Evolutionary conservation across 345 rosid genomes (phyloP), one percentile per base, ranked within the genome.

Genomic region (Cardamine occulta): DNA sequence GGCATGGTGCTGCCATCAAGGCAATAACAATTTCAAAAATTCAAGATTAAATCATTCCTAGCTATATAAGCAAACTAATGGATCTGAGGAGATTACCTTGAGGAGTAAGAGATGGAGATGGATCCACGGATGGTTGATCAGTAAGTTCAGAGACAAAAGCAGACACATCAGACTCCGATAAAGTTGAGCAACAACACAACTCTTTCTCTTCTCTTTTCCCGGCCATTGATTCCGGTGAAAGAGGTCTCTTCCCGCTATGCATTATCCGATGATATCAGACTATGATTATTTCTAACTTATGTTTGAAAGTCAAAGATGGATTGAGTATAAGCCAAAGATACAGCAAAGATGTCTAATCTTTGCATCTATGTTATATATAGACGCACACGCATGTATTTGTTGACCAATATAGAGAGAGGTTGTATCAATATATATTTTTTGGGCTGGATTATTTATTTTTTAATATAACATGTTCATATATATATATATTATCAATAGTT

Each of bases 131-230:
- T n/a, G 70, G 73, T 23, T 76, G 69, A 40, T 61, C 66, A 63
- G 75, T 76, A 44, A 76, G 80, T 45, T 76, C 80, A 26, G 60
- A 76, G 26, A 76, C 80, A 63, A 76, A 76, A 70, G 31, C 80
- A 54, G 75, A 70, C 31, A 76, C 80, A 76, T 76, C 80, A 45
- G 75, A 76, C 37, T 76, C 80, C 19, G 66, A 63, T 59, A 76
- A 76, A 63, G 80, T 76, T 17, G 80, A 63, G 39, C 60, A 63
- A 54, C 44, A 2, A 70, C 13, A 13, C 34, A 70, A 70, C 15
- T 70, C 71, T 32, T 23, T 63, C 2, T 63, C 80, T 70, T 76
- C 28, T 63, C 59, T 42, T 17, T 44, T 76, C 34, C 19, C 34
- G 7, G 58, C 75, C 71, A 70, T 70, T 55, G 75, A 48, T 70